Evolutionary conservation across 495 filamentous ascomycete genomes (phyloP).

Genomic region (Symbiotaphrina buchneri): DNA sequence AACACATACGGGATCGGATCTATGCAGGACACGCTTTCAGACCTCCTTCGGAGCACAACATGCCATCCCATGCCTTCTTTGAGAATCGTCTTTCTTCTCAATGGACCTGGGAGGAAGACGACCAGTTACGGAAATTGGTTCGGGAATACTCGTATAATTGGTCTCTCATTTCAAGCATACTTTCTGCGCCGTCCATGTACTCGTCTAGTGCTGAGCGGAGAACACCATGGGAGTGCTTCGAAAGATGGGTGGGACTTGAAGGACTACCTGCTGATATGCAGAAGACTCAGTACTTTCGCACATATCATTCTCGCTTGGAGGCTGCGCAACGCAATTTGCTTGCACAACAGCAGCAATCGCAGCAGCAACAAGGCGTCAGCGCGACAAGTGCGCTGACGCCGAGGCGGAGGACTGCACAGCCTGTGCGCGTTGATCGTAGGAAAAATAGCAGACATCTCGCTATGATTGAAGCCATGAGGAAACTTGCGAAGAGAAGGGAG

Average conservation of each 20-base stretch:
- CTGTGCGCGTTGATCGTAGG: slow-evolving; percentile 61
- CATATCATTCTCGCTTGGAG: slow-evolving; percentile 62
- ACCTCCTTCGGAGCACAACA: slow-evolving; percentile 71
- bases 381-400: slow-evolving; percentile 31
- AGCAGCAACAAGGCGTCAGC: slow-evolving; percentile 29
- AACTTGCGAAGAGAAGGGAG: slow-evolving; percentile 85
- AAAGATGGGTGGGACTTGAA: slow-evolving; percentile 81
- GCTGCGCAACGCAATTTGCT: slow-evolving; percentile 47
- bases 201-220: slow-evolving; percentile 69
- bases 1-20: slow-evolving; percentile 68
- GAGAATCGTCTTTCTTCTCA: slow-evolving; percentile 69
- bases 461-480: slow-evolving; percentile 84
- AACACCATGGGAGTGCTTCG: slow-evolving; percentile 97
- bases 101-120: slow-evolving; percentile 77
- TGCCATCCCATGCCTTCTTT: slow-evolving; percentile 78
- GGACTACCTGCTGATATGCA: slow-evolving; percentile 76
- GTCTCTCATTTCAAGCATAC: slow-evolving; percentile 68
- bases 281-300: slow-evolving; percentile 78
- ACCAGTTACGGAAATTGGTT: slow-evolving; percentile 63
- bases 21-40: slow-evolving; percentile 85
- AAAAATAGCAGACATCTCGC: slow-evolving; percentile 68
- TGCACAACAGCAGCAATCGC: slow-evolving; percentile 29
- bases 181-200: slow-evolving; percentile 50
- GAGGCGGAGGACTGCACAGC: slow-evolving; percentile 43
- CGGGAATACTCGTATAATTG: slow-evolving; percentile 93